Evolutionary conservation across 305 asterid species (phyloP), one percentile per base, ranked within the genome.

Genomic region (Fraxinus dipetala): DNA sequence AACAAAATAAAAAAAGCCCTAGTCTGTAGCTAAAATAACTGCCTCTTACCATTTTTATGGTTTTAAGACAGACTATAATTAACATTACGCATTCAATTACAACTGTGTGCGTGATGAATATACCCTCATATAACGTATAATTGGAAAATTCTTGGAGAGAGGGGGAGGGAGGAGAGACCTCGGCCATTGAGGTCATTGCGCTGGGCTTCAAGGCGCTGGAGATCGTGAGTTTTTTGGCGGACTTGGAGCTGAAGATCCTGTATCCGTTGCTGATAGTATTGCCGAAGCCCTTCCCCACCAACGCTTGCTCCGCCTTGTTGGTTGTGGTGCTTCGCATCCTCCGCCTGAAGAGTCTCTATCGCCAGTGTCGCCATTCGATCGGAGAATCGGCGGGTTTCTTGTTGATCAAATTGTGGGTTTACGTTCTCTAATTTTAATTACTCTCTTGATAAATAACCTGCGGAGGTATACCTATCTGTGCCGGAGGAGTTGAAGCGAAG

Each of bases 201-300:
- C 84, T 93, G 98, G 63, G 99, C 99, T 84, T 95, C 97, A 70
- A 95, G 97, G 22, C 98, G 93, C 85, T 93, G 93, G 72, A 95
- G 94, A 89, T 95, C 97, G 86, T 93, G 91, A 30, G 76, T 86
- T 67, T 94, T 91, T 78, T 91, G 94, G 72, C 96, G 95, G 84
- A 89, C 91, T 70, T 89, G 86, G 30, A 95, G 96, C 85, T 91
- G 97, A 89, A 86, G 83, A 89, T 95, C 99, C 87, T 95, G 98
- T 85, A 91, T 95, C 13, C 90, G 93, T 81, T 95, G 99, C 87
- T 92, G 90, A 79, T 94, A 94, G 82, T 95, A 95, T 82, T 91
- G 99, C 83, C 95, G 91, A 83, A 94, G 93, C 56, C 99, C 98
- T 88, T 95, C 98, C 59, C 96, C 97, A 1, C 89, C 90, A 31